phyloP scores from a whole-genome alignment of 805 yeast species.

The Zygoascus bituminiphila region DNA sequence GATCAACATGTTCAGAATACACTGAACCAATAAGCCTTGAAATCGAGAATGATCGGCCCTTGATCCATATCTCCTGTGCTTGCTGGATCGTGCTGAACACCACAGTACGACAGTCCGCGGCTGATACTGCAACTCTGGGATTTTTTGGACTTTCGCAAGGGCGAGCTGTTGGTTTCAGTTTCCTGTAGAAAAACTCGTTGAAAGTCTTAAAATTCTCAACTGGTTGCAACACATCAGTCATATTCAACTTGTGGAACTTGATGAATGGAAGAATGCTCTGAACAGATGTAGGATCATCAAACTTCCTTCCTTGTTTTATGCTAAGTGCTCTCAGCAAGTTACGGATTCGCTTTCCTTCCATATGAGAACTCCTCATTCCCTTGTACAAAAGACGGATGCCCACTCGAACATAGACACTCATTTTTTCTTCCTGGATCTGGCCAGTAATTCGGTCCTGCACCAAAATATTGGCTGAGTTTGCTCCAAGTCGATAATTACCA shows the following conservation, averaged over 20 bases:
- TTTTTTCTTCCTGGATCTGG: slow-evolving; percentile 82
- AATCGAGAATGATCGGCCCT: slow-evolving; percentile 69
- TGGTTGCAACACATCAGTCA: slow-evolving; percentile 56
- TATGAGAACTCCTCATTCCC: slow-evolving; percentile 49
- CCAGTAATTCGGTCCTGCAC: slow-evolving; percentile 92
- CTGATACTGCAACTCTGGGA: slow-evolving; percentile 50
- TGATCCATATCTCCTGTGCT: slow-evolving; percentile 82
- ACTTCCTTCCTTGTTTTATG: slow-evolving; percentile 74
- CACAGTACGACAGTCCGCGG: slow-evolving; percentile 84
- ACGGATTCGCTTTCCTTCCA: slow-evolving; percentile 48
- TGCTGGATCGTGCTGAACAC: slow-evolving; percentile 49
- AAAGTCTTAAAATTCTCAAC: slow-evolving; percentile 53
- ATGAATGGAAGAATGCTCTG: slow-evolving; percentile 68
- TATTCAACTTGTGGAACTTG: slow-evolving; percentile 71
- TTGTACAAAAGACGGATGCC: slow-evolving; percentile 81
- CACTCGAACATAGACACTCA: slow-evolving; percentile 77
- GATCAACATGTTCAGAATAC: slow-evolving; percentile 29
- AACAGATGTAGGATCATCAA: slow-evolving; percentile 61
- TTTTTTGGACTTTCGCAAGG: slow-evolving; percentile 52
- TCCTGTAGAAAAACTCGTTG: slow-evolving; percentile 83
- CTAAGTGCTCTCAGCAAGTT: slow-evolving; percentile 57
- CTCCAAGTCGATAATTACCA: slow-evolving; percentile 80
- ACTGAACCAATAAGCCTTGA: slow-evolving; percentile 46
- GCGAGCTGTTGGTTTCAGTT: slow-evolving; percentile 62
- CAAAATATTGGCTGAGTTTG: slow-evolving; percentile 85